Conservation (phyloP, 2,329 filamentous ascomycete species). For the Fusarium metavorans region DNA sequence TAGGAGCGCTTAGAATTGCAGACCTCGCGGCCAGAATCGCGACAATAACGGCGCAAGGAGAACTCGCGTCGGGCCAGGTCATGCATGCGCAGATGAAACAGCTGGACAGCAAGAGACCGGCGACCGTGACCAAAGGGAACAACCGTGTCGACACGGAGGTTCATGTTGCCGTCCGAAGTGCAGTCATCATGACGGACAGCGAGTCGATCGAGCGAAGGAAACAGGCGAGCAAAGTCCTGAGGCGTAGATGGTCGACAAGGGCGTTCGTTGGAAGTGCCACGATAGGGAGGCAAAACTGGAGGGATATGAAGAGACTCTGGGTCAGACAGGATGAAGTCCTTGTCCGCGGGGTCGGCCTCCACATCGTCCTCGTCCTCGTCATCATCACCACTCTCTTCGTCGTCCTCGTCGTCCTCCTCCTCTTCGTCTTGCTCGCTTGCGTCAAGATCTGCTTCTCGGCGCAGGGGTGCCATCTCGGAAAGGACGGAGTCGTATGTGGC, state of each 20-base stretch:
- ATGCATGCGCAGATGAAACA: conserved; percentile 97
- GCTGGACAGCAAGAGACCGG: conserved; percentile 75
- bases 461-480: conserved; percentile 46
- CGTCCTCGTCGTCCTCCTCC: conserved; percentile 30
- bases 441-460: conserved; percentile 33
- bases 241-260: conserved; percentile 83
- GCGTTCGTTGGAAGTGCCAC: conserved; percentile 68
- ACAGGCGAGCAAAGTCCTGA: conserved; percentile 84
- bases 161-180: conserved; percentile 95
- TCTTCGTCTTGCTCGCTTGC: conserved; percentile 41
- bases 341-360: conserved; percentile 41
- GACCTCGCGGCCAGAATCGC: conserved; percentile 92
- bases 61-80: conserved; percentile 89
- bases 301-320: conserved; percentile 56
- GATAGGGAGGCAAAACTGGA: conserved; percentile 66
- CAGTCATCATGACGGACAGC: conserved; percentile 91
- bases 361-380: conserved; percentile 49
- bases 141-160: conserved; percentile 87
- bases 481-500: conserved; percentile 85
- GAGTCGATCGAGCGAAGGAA: conserved; percentile 85
- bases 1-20: conserved; percentile 85
- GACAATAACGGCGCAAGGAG: conserved; percentile 89
- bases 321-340: conserved; percentile 44
- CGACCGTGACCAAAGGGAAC: conserved; percentile 68
- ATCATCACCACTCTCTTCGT: conserved; percentile 38